Evolutionary conservation across 495 filamentous ascomycete species (phyloP).

Genomic region (Xylaria curta): DNA sequence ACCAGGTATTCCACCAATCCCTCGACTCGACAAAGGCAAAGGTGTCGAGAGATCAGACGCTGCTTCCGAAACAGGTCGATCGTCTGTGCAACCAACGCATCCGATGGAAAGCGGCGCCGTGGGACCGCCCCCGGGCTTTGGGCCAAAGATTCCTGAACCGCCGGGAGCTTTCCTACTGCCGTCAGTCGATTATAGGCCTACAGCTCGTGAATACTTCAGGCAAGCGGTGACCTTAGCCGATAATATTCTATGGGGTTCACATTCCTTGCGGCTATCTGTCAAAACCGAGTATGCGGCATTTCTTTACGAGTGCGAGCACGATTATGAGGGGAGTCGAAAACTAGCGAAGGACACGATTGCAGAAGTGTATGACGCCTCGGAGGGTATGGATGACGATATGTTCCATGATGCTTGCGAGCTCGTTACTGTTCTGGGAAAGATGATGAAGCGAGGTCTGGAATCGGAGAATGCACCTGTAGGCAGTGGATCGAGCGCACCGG

Average conservation of each 20-base stretch:
- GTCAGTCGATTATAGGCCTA: constrained; percentile 80
- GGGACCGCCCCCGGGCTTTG: constrained; percentile 56
- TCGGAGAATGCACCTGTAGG: constrained; percentile 32
- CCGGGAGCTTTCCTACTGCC: constrained; percentile 75
- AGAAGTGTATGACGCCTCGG: constrained; percentile 87
- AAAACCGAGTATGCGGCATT: constrained; percentile 96
- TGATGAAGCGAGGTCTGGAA: constrained; percentile 72
- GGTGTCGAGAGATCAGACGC: constrained; percentile 46
- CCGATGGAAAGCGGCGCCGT: constrained; percentile 57
- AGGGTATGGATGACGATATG: constrained; percentile 91
- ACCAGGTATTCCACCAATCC: constrained; percentile 33
- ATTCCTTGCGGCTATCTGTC: constrained; percentile 87
- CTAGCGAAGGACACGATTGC: constrained; percentile 83
- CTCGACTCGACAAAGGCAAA: constrained; percentile 53
- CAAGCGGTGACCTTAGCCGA: constrained; percentile 79
- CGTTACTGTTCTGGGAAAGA: constrained; percentile 74
- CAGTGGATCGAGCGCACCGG: constrained; percentile 25
- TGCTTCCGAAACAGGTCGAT: constrained; percentile 28
- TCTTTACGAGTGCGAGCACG: constrained; percentile 90
- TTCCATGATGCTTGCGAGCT: constrained; percentile 80
- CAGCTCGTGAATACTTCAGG: constrained; percentile 79
- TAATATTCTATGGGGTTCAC: constrained; percentile 77
- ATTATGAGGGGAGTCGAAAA: constrained; percentile 71
- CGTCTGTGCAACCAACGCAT: constrained; percentile 51
- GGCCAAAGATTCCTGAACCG: constrained; percentile 56